A percentile compares a stretch with the other conserved stretches of the same genome.
These are phyloP conservation scores for Aspergillus mulundensis DNA, from an alignment of 495 filamentous ascomycete genomes.

Conservation along the genomic window DNA sequence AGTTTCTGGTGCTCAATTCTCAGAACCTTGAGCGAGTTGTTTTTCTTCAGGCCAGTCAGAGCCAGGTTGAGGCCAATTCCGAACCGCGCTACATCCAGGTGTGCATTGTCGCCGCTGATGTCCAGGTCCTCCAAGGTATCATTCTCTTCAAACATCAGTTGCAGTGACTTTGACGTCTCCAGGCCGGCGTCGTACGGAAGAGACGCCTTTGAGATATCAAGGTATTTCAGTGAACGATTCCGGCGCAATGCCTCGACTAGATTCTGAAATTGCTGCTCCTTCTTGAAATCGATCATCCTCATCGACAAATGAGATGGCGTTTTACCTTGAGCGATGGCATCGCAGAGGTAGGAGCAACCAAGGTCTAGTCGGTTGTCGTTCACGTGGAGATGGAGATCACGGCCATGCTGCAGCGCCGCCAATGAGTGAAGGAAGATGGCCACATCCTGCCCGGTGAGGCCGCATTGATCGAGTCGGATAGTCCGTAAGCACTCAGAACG, in stretches of 20 bases:
- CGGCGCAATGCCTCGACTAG: slow-evolving; percentile 66
- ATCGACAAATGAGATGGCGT: slow-evolving; percentile 73
- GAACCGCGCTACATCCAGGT: slow-evolving; percentile 80
- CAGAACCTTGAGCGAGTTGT: slow-evolving; percentile 69
- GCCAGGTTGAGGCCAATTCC: slow-evolving; percentile 78
- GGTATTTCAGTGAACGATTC: slow-evolving; percentile 67
- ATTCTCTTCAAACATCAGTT: slow-evolving; percentile 75
- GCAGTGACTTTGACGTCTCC: slow-evolving; percentile 69
- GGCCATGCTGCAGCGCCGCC: slow-evolving; percentile 46
- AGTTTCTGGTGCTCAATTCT: slow-evolving; percentile 65
- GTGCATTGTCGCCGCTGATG: slow-evolving; percentile 83
- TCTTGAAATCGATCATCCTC: slow-evolving; percentile 80
- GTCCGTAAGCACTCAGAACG: slow-evolving; percentile 63
- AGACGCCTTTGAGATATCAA: slow-evolving; percentile 88
- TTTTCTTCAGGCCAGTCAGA: slow-evolving; percentile 69
- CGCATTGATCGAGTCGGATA: slow-evolving; percentile 73
- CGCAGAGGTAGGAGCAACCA: slow-evolving; percentile 64
- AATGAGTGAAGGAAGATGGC: slow-evolving; percentile 77
- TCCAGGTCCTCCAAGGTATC: slow-evolving; percentile 72
- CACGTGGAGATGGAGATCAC: slow-evolving; percentile 71
- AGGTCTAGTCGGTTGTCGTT: slow-evolving; percentile 78
- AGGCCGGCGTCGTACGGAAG: slow-evolving; percentile 73
- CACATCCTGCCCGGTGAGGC: slow-evolving; percentile 70
- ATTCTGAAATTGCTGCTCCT: slow-evolving; percentile 69
- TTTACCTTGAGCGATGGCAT: slow-evolving; percentile 58